These are phyloP conservation scores for Pseudogymnoascus sp. DNA, from an alignment of 2,329 filamentous ascomycete genomes.

Conservation along the genomic window DNA sequence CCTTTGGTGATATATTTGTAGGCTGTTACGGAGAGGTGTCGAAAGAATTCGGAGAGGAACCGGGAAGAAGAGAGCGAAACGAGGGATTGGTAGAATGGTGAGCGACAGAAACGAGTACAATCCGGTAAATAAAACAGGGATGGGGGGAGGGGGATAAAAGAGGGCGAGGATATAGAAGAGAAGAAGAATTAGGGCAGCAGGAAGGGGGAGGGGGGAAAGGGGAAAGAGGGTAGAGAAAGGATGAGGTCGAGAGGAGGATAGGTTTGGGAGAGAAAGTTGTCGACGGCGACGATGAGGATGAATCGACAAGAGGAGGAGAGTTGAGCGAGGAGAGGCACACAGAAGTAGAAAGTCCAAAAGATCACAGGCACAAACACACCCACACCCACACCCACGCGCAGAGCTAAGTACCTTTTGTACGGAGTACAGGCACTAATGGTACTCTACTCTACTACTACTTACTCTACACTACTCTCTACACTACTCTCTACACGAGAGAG, in stretches of 20 bases:
- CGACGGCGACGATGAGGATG: slow-evolving; percentile 19
- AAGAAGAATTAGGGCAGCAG: slow-evolving; percentile 31
- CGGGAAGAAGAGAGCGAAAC: background rate
- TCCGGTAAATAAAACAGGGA: slow-evolving; percentile 17
- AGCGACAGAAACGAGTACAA: slow-evolving; percentile 14
- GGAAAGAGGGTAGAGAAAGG: slow-evolving; percentile 23
- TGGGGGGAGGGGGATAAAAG: slow-evolving; percentile 21
- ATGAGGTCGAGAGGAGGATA: slow-evolving; percentile 27
- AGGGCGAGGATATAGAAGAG: slow-evolving; percentile 25
- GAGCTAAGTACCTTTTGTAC: background rate
- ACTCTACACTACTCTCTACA: background rate
- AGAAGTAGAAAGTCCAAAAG: background rate
- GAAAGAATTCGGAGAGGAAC: background rate
- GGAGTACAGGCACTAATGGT: background rate
- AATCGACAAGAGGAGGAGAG: background rate
- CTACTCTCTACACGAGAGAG: background rate
- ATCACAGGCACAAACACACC: background rate
- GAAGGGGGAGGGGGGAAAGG: slow-evolving; percentile 21
- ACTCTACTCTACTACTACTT: background rate
- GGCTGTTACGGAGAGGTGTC: background rate
- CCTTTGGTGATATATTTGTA: background rate
- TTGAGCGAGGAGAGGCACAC: too few relatives aligned
- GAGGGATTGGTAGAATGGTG: background rate
- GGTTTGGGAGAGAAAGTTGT: slow-evolving; percentile 8
- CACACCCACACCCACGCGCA: background rate